Conservation (phyloP, 805 yeast genomes). For the Metschnikowia baotianmanensis region DNA sequence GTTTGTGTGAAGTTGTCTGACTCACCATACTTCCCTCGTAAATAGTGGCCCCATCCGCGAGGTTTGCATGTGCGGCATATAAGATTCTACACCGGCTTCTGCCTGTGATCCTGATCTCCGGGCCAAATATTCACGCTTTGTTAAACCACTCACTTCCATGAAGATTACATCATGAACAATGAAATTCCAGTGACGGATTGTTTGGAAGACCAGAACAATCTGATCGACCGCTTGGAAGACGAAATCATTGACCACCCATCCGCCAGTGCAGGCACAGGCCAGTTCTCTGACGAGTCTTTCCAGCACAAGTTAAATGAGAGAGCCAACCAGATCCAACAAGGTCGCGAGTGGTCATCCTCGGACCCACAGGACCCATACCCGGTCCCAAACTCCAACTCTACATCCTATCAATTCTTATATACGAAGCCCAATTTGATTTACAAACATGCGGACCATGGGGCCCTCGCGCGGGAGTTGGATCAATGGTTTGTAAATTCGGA, state of each 20-base stretch:
- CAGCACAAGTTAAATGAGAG: conserved; percentile 41
- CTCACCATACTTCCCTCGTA: too few species aligned
- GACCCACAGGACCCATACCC: conserved; percentile 7
- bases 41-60: too few species aligned
- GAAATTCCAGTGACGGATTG: conserved; percentile 4
- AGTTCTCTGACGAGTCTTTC: conserved; percentile 39
- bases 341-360: conserved; percentile 14
- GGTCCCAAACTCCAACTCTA: conserved; percentile 7
- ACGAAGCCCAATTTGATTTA: conserved; percentile 33
- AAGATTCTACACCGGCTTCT: too few species aligned
- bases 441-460: conserved; percentile 27
- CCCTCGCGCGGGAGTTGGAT: conserved; percentile 28
- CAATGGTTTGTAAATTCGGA: conserved; percentile 42
- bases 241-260: conserved; percentile 45
- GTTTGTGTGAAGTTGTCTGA: too few species aligned
- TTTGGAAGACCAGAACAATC: conserved; percentile 25
- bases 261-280: conserved; percentile 27
- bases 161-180: conserved; percentile 6
- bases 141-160: background rate
- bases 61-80: too few species aligned
- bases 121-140: background rate
- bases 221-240: conserved; percentile 48
- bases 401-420: conserved; percentile 27
- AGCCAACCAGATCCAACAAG: conserved; percentile 36
- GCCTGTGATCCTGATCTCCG: background rate